Percentiles rank a stretch among this genome's conserved stretches.
Evolutionary conservation across 495 filamentous ascomycete species (phyloP).

Genomic region (Chaetomium tenue): DNA sequence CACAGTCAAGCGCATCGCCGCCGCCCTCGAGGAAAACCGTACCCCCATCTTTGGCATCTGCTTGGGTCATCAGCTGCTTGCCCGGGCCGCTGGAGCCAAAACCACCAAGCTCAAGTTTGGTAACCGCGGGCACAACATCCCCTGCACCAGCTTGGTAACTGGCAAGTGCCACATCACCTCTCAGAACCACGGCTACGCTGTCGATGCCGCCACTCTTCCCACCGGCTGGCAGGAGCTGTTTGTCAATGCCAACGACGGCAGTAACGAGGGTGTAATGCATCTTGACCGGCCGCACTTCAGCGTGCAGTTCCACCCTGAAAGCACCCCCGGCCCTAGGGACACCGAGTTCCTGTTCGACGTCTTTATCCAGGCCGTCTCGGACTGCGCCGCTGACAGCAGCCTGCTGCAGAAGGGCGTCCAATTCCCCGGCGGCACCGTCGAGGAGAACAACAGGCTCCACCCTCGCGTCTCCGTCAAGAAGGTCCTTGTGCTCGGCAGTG

Average conservation of each 20-base stretch:
- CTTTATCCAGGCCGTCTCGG: constrained; percentile 80
- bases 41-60: constrained; percentile 97
- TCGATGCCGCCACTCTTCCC: constrained; percentile 74
- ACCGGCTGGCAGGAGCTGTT: constrained; percentile 87
- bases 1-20: constrained; percentile 72
- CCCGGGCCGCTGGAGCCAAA: constrained; percentile 81
- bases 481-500: constrained; percentile 88
- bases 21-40: constrained; percentile 67
- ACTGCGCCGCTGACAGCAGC: constrained; percentile 57
- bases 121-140: constrained; percentile 98
- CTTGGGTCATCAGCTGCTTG: constrained; percentile 90
- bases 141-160: constrained; percentile 89
- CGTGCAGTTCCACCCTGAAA: constrained; percentile 98
- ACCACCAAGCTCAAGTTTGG: constrained; percentile 98
- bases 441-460: constrained; percentile 70
- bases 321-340: constrained; percentile 91
- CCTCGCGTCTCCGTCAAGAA: constrained; percentile 87
- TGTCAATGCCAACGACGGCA: constrained; percentile 95
- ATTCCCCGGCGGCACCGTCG: constrained; percentile 79
- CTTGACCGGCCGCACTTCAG: constrained; percentile 85
- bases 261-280: constrained; percentile 95
- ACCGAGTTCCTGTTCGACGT: constrained; percentile 97
- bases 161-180: constrained; percentile 98
- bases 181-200: constrained; percentile 95
- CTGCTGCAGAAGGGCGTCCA: constrained; percentile 66